Evolutionary conservation across 2,329 filamentous ascomycete species (phyloP).

Genomic region (Diatrype stigma): DNA sequence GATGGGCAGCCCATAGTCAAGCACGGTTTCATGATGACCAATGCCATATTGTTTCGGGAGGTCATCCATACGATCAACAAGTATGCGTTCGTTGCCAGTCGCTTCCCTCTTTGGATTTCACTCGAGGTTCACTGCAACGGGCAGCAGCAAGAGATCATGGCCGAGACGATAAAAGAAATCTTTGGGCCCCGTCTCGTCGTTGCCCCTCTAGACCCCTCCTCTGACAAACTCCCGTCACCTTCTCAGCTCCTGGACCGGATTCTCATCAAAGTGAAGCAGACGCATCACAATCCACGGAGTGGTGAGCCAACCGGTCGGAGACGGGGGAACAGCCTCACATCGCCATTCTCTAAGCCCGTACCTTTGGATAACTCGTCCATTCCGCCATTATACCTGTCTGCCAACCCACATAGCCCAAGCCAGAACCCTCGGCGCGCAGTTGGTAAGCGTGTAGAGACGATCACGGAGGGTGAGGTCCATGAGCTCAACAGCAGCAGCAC

Average conservation of each 20-base stretch:
- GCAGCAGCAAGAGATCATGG: conserved; percentile 82
- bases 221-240: conserved; percentile 72
- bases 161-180: conserved; percentile 78
- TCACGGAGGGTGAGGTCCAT: conserved; percentile 53
- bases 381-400: conserved; percentile 46
- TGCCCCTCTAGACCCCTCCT: conserved; percentile 66
- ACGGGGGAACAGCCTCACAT: conserved; percentile 70
- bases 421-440: conserved; percentile 45
- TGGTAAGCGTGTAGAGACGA: conserved; percentile 54
- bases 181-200: conserved; percentile 78
- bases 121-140: conserved; percentile 91
- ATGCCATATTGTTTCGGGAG: conserved; percentile 82
- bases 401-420: conserved; percentile 50
- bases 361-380: conserved; percentile 54
- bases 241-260: conserved; percentile 80
- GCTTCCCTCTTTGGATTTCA: conserved; percentile 87
- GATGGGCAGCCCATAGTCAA: conserved; percentile 86
- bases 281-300: conserved; percentile 47
- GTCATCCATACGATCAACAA: conserved; percentile 91
- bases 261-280: conserved; percentile 91
- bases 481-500: conserved; percentile 56
- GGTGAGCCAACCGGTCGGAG: conserved; percentile 45
- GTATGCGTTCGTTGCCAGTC: conserved; percentile 85
- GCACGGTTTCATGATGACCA: conserved; percentile 86
- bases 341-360: conserved; percentile 64